These are phyloP conservation scores for Solanum corneliomulleri DNA, from an alignment of 257 asterid genomes.

Conservation along the genomic window DNA sequence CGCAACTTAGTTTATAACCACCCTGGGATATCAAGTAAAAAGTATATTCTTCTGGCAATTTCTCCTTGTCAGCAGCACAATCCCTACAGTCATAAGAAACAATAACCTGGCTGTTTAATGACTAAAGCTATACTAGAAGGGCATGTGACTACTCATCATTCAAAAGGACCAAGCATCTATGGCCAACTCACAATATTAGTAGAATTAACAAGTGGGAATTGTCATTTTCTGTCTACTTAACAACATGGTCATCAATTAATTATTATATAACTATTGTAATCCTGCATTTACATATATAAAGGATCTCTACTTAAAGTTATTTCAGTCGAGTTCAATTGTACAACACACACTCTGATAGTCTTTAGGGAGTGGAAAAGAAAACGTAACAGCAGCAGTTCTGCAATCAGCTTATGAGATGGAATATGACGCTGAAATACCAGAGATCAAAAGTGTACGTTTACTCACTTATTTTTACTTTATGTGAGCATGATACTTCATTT, in stretches of 20 bases:
- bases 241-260: neutral
- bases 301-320: neutral
- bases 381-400: neutral
- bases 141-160: neutral
- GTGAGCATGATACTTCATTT: neutral
- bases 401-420: neutral
- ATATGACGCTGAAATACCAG: neutral
- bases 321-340: neutral
- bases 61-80: neutral
- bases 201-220: neutral
- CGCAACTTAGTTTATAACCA: neutral
- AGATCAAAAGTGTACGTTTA: neutral
- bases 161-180: neutral
- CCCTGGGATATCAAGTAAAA: neutral
- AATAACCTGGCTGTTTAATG: neutral
- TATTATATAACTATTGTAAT: neutral
- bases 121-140: neutral
- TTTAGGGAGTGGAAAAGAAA: neutral
- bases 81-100: neutral
- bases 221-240: neutral
- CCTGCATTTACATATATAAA: neutral
- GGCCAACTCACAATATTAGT: neutral
- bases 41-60: neutral
- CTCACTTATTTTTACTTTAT: neutral
- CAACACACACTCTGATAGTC: neutral